Base-by-base conservation (phyloP, 2,329 filamentous ascomycete species). In the Neopestalotiopsis sp. region DNA sequence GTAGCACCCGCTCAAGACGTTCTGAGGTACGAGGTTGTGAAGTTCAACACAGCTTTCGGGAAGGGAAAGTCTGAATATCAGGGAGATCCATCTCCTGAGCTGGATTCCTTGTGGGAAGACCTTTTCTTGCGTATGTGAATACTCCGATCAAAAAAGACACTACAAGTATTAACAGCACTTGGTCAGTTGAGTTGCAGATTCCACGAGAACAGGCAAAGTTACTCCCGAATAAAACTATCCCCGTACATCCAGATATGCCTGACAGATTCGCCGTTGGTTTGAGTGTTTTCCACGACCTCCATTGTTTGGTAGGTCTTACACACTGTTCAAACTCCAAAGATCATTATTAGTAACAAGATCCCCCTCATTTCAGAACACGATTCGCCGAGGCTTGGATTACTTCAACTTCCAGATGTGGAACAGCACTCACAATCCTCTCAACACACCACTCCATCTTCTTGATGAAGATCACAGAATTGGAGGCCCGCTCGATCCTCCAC, bases 341-440 rank as follows among this genome's bases (percentile, higher is more conserved):
- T 49, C 4, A 49, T 49, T 49, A n/a, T 17, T 49, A 14, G 13
- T 49, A 14, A 14, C 13, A 14, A 14, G 42, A 14, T 38, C 2
- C 5, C 40, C 40, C 40, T 42, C 14, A 12, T 24, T 12, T 2
- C 13, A 49, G 42, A 61, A 61, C 24, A 32, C 58, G 28, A 38
- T 61, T 38, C 58, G 58, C 1, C 13, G n/a, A 20, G 58, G 58
- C 14, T 38, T 61, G 24, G 58, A 61, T 61, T 61, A 61, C 58
- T 61, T 60, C 57, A 60, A 60, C 57, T 60, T 30, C 57, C 57
- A 60, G 57, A 32, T 32, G 57, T 60, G 57, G 57, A 60, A 60
- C 57, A 34, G 32, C 17, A 60, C 57, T 28, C 57, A 60, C 57
- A 60, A 60, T 34, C 57, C 57, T 32, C 57, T 60, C 57, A 60